Evolutionary conservation across 2,329 filamentous ascomycete species (phyloP), one percentile per base, ranked within the genome.

Genomic region (Colletotrichum horii): DNA sequence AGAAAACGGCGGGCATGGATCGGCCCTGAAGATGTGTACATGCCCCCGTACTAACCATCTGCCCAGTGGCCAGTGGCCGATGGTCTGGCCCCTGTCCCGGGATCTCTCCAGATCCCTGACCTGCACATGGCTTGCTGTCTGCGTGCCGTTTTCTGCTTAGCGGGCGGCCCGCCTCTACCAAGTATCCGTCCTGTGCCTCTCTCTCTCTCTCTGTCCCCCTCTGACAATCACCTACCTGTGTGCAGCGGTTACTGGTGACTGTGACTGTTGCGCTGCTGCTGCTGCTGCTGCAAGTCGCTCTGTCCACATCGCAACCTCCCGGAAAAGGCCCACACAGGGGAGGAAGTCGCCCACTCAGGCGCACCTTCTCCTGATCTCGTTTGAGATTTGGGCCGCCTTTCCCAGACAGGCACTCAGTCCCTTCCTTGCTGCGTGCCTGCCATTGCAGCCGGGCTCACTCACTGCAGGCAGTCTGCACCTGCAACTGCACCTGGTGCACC

Each of bases 71-170:
- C n/a, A 22, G 43, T 22, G 22, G 34, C 24, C 28, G 43, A 43
- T 64, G 58, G 28, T 38, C 58, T 26, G 15, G 36, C 26, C 67
- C 60, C 28, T 48, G 43, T 22, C 61, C 32, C 22, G 43, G 43
- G 12, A 52, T 48, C 24, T 34, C 30, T 30, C 3, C 22, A 38
- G 32, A 75, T 75, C 73, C 73, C 43, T 75, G 73, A 22, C 66
- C 56, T 34, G 56, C 69, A 73, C 69, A 73, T 75, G 73, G 73
- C 73, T 67, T 67, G 7, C 19, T 52, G 68, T 48, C 55, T 30
- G 16, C 36, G 48, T 22, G 19, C 62, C 43, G 48, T 19, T 34
- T 66, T 71, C 28, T 58, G 28, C 19, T 22, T 52, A 52, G 43
- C n/a, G 43, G 43, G 6, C 43, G 24, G 43, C 11, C 43, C n/a